Evolutionary conservation across 1,284 basidiomycete species (phyloP).

Genomic region (Bjerkandera adusta): DNA sequence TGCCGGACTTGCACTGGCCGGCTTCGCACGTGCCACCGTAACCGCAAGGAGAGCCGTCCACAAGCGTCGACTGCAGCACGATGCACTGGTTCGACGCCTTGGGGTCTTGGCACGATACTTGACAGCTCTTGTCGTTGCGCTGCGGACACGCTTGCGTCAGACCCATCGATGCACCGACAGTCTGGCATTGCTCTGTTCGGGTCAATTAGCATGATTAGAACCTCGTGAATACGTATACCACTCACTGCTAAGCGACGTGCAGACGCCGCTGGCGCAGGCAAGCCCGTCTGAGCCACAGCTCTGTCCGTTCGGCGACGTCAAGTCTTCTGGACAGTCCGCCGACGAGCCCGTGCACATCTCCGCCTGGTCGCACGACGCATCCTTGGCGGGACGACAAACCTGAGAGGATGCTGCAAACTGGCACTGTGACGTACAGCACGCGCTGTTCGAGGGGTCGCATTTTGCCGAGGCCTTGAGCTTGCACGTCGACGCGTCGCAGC

Average conservation of each 20-base stretch:
- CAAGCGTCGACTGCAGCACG: conserved; percentile 71
- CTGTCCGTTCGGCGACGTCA: conserved; percentile 63
- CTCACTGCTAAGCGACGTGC: conserved; percentile 75
- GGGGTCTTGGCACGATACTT: conserved; percentile 82
- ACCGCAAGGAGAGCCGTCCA: conserved; percentile 89
- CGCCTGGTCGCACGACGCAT: conserved; percentile 70
- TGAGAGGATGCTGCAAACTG: conserved; percentile 62
- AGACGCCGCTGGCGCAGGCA: conserved; percentile 79
- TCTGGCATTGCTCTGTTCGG: conserved; percentile 72
- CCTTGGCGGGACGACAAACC: conserved; percentile 73
- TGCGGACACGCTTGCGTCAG: conserved; percentile 67
- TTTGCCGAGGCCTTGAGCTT: conserved; percentile 70
- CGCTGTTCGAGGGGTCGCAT: conserved; percentile 78
- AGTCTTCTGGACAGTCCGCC: conserved; percentile 72
- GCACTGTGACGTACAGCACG: conserved; percentile 78
- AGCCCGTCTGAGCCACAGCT: conserved; percentile 65
- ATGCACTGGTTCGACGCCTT: conserved; percentile 61
- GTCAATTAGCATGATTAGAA: conserved; percentile 10
- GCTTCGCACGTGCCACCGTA: conserved; percentile 71
- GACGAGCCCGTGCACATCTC: conserved; percentile 82
- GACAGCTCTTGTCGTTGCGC: conserved; percentile 65
- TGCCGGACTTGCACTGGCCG: conserved; percentile 66
- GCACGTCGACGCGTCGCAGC: conserved; percentile 81
- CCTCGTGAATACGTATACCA: conserved; percentile 23
- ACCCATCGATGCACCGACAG: conserved; percentile 67